These are phyloP conservation scores for Mortierella sp. DNA, from an alignment of 371 early-diverging fungal species.

Conservation along the genomic window DNA sequence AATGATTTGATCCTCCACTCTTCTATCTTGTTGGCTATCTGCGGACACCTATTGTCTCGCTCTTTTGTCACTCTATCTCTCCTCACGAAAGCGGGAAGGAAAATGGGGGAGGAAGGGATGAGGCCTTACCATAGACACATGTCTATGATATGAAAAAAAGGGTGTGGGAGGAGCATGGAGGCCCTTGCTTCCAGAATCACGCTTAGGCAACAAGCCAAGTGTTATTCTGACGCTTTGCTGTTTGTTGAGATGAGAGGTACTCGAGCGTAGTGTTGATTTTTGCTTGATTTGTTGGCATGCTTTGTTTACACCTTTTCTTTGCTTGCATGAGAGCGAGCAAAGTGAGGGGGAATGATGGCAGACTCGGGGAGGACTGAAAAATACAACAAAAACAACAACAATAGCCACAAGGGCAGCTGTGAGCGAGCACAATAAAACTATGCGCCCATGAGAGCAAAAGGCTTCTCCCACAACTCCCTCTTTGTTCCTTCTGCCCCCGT, in stretches of 20 bases:
- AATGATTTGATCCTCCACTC: background rate
- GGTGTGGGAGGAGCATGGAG: background rate
- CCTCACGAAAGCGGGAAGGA: background rate
- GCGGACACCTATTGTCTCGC: background rate
- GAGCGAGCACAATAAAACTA: background rate
- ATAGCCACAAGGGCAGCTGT: background rate
- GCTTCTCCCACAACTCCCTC: background rate
- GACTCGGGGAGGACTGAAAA: background rate
- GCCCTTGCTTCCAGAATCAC: background rate
- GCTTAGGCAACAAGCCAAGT: background rate
- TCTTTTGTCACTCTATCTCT: background rate
- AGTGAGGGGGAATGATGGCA: too few relatives aligned
- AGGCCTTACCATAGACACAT: constrained; percentile 6
- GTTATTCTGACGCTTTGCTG: background rate
- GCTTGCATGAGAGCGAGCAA: constrained; percentile 1
- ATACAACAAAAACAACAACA: background rate
- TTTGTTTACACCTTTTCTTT: background rate
- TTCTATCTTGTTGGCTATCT: background rate
- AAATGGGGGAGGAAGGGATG: background rate
- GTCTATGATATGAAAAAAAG: constrained; percentile 5
- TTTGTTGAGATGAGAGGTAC: background rate
- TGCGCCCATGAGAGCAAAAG: background rate
- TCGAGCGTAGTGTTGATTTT: background rate
- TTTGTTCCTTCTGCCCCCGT: background rate
- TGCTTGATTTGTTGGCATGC: background rate